Evolutionary conservation across 192 early-diverging fungal genomes (phyloP), one percentile per base, ranked within the genome.

Genomic region (Coemansia nantahalensis): DNA sequence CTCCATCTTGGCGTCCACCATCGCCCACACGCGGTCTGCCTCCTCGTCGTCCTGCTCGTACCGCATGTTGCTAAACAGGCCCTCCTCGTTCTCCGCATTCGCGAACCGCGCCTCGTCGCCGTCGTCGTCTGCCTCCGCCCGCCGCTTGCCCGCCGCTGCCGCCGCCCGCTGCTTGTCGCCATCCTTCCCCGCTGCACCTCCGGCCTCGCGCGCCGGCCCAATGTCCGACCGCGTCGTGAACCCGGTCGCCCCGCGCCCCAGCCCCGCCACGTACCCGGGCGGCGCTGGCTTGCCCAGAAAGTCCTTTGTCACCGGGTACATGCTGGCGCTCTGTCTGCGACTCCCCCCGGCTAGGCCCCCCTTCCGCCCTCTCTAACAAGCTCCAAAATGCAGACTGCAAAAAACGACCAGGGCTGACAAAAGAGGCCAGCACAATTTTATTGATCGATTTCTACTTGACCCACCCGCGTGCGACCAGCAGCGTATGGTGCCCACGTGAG

Each of bases 201-300:
- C 67, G 26, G 80, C 65, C 57, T 98, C 94, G 52, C 91, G 84
- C 6, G 94, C 96, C 21, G 94, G 93, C 40, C 96, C 96, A 52
- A 98, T 93, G 79, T 98, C 96, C 8, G 93, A 93, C 21, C 94
- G 87, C 19, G 96, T 99, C 12, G 96, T 99, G 58, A 99, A 99
- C 8, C 96, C 96, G 9, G 91, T 90, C 1, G 96, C 96, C 48
- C 93, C 96, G 66, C 96, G 84, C 13, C 96, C 96, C 8, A 99
- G 75, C 58, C 96, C 96, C 18, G 96, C 96, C 53, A 99, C 91
- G 58, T 99, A 99, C 56, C 90, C 90, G 19, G 94, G 89, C 2
- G 96, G 96, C 6, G 96, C 87, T 42, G 90, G 84, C 65, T 90
- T 94, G 42, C 83, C 85, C 62, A 99, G 56, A 73, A 95, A 99